Evolutionary conservation across 2,329 filamentous ascomycete species (phyloP).

Genomic region (Daldinia sp.): DNA sequence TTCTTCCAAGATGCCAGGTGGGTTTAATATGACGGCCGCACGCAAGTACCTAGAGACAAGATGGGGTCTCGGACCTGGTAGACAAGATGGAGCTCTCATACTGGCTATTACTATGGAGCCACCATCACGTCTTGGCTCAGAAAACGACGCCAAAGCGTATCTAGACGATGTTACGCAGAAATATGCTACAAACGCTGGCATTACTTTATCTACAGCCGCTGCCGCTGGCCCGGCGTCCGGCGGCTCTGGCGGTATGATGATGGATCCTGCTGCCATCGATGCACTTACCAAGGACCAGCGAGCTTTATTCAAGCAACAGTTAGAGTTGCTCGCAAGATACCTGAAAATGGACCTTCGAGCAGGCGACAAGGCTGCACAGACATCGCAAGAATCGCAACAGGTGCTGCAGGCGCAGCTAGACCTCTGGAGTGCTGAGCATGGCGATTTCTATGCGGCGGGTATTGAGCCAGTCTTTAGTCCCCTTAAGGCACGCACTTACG

Average conservation of each 20-base stretch:
- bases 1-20: conserved; percentile 99
- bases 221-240: conserved; percentile 79
- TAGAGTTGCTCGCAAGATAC: conserved; percentile 94
- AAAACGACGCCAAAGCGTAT: conserved; percentile 91
- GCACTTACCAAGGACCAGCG: conserved; percentile 97
- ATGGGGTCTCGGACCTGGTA: conserved; percentile 87
- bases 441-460: conserved; percentile 93
- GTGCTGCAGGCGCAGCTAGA: conserved; percentile 93
- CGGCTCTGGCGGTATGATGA: conserved; percentile 92
- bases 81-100: conserved; percentile 91
- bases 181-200: conserved; percentile 85
- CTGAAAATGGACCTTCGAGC: conserved; percentile 96
- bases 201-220: conserved; percentile 83
- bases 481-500: conserved; percentile 94
- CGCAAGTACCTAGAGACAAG: conserved; percentile 94
- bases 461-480: conserved; percentile 95
- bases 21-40: conserved; percentile 97
- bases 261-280: conserved; percentile 97
- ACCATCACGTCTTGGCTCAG: conserved; percentile 85
- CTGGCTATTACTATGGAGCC: conserved; percentile 95
- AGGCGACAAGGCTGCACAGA: conserved; percentile 93
- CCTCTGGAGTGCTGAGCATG: conserved; percentile 94
- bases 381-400: conserved; percentile 85
- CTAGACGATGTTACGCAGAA: conserved; percentile 90
- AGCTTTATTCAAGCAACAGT: conserved; percentile 96